Evolutionary conservation across 2,329 filamentous ascomycete species (phyloP), one percentile per base, ranked within the genome.

Genomic region (Phoma sp.): DNA sequence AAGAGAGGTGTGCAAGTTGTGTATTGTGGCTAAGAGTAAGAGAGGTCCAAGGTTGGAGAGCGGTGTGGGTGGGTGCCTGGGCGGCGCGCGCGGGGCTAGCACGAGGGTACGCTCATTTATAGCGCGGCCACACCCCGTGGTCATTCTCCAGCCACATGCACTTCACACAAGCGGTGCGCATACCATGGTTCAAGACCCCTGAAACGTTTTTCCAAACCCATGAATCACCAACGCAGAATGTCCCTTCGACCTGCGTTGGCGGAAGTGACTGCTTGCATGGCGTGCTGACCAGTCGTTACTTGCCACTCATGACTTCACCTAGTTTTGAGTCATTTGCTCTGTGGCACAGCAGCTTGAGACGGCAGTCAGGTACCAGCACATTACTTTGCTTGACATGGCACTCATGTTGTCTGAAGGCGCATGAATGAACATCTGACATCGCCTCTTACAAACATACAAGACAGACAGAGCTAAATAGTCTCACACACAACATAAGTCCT

Each of bases 221-320:
- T 38, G 11, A 14, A 36, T 49, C 46, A 57, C 61, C 60, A 64
- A 62, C 18, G 58, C 59, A 39, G 40, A 41, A 55, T 57, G 59
- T 53, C 60, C 62, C 60, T 63, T 63, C 55, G 14, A 58, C 52
- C 51, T 39, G 39, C 33, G 32, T 14, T 38, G n/a, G 2, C 22
- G 18, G 37, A 36, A 39, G 57, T 69, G 69, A 72, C 68, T 69
- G 58, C 25, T 52, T 59, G 59, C 50, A 67, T 66, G 69, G 67
- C 65, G 65, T 69, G 67, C 64, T 65, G 58, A 62, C 60, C 55
- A 63, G 69, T 72, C 70, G 69, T 72, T 69, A 73, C 65, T 67
- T 57, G 64, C 49, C 59, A 49, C 69, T 47, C 63, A 64, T 73
- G 69, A 71, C 64, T 63, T 47, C 47, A 41, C 43, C 49, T 33